Evolutionary conservation across 441 rosid species (phyloP), one percentile per base, ranked within the genome.

Genomic region (Melastoma candidum): DNA sequence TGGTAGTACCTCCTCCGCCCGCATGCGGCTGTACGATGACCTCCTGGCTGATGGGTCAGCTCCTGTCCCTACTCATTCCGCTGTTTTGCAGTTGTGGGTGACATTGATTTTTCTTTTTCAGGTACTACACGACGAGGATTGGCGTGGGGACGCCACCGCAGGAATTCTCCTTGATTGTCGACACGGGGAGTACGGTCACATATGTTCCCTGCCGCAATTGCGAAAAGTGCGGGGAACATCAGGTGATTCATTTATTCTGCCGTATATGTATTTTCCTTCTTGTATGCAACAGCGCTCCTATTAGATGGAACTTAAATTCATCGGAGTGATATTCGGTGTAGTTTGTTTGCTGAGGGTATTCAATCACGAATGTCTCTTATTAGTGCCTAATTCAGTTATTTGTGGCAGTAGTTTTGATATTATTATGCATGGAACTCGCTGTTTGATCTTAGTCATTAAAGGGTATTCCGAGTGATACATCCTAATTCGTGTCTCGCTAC

Each of bases 11-110:
- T 29, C 80, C 14, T 80, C 65, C 50, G 97, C 99, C 56, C 90
- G 64, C 73, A 89, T 93, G 99, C 87, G 86, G 57, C 97, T 93
- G 76, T 77, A 81, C 64, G 99, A 93, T 49, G 90, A 89, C 70
- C 97, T 93, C 73, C 90, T 93, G 49, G 29, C 85, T 49, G 84
- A 88, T 72, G 97, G 98, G 98, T 85, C 43, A 11, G 32, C 27
- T 61, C 46, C 44, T 17, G 45, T 13, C 54, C 44, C 2, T 3
- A 32, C 49, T 48, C 29, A 36, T 2, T 26, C 14, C 10, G 63
- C 57, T 29, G 39, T 46, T 51, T 41, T 12, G 27, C 14, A 46
- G 6, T 49, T 39, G 48, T 12, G 0, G 58, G 43, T 27, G 22
- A 56, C 46, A 27, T 22, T 46, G 22, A 17, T 17, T 17, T 17